Evolutionary conservation across 2,329 filamentous ascomycete genomes (phyloP), one percentile per base, ranked within the genome.

Genomic region (Parastagonospora avenae): DNA sequence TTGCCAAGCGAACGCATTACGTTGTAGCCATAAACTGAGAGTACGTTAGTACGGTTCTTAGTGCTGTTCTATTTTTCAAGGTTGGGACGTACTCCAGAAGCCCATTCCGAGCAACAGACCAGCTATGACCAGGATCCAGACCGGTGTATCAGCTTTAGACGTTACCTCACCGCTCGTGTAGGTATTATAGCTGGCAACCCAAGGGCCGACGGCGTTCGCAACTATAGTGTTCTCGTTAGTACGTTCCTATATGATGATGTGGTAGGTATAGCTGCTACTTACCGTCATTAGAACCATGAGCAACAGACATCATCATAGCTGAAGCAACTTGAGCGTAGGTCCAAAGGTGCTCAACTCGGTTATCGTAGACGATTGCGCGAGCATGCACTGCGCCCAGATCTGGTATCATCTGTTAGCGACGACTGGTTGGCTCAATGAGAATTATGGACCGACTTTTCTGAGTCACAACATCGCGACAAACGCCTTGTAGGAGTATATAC

Each of bases 231-330:
- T n/a, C n/a, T n/a, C n/a, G n/a, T n/a, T n/a, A n/a, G n/a, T n/a
- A n/a, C n/a, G n/a, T n/a, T n/a, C n/a, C n/a, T n/a, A n/a, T n/a
- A n/a, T n/a, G n/a, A n/a, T n/a, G n/a, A n/a, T n/a, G n/a, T n/a
- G n/a, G n/a, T n/a, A n/a, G n/a, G n/a, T n/a, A n/a, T n/a, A n/a
- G n/a, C n/a, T n/a, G n/a, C n/a, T n/a, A n/a, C n/a, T n/a, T n/a
- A n/a, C n/a, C n/a, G 42, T 91, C 88, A 68, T 91, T 91, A 67
- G 88, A 86, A 47, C 88, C 88, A 76, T 91, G 80, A 1, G 80
- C 80, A 47, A 80, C 64, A 5, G 63, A 66, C 24, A 63, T 61
- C 50, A 63, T 67, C 49, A 60, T 63, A 8, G 63, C 64, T 29
- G 63, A 81, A 37, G 81, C 58, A 46, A 82, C 66, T 67, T 82